A percentile compares a stretch with the other conserved stretches of the same genome.
These are phyloP conservation scores for Erythrobasidium yunnanense DNA, from an alignment of 768 basidiomycete species.

Conservation along the genomic window DNA sequence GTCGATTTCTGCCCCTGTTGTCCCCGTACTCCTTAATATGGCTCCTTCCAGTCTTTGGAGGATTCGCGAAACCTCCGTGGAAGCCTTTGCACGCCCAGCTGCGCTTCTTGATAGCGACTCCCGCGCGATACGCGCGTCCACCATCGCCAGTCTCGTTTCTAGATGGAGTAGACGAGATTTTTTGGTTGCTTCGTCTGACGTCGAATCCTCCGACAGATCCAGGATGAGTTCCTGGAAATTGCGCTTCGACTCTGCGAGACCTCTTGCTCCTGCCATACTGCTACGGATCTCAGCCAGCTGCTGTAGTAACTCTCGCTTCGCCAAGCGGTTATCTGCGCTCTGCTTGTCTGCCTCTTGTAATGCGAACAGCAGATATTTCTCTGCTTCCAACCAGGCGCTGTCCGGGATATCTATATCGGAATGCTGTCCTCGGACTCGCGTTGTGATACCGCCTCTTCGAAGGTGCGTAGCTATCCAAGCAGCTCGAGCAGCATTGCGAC, in stretches of 20 bases:
- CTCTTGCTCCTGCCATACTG: constrained; percentile 1
- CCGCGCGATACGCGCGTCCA: no score
- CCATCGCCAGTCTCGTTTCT: not conserved
- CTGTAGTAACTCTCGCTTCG: not conserved
- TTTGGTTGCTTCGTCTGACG: not conserved
- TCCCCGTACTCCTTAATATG: no score
- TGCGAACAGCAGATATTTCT: not conserved
- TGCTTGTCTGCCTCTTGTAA: not conserved
- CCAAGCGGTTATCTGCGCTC: not conserved
- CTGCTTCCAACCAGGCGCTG: not conserved
- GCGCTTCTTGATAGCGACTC: no score
- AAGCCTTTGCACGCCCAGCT: no score
- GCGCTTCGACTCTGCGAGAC: not conserved
- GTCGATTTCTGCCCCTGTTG: no score
- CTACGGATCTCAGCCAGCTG: not conserved
- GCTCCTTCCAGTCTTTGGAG: no score
- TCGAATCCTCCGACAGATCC: not conserved
- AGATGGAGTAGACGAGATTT: not conserved
- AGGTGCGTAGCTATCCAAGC: constrained; percentile 3
- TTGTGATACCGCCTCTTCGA: not conserved
- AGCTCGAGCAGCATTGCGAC: not conserved
- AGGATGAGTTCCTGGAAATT: constrained; percentile 3
- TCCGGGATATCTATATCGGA: constrained; percentile 7
- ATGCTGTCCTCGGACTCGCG: not conserved
- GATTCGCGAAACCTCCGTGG: no score